phyloP scores from a whole-genome alignment of 495 filamentous ascomycete species.

The Aspergillus sparsus region DNA sequence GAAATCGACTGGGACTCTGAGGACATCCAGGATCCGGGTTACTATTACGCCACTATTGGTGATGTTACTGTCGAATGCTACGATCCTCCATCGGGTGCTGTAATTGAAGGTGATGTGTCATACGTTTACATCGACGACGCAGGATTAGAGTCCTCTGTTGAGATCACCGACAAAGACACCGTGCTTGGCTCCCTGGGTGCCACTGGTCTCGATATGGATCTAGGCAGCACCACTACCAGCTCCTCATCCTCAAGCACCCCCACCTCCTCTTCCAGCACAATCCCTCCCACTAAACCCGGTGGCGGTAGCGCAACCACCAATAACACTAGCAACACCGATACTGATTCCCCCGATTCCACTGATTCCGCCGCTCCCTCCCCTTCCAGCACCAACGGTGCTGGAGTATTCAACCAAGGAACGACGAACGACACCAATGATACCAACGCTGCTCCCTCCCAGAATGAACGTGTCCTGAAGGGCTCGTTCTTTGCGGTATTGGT shows the following conservation, averaged over 20 bases:
- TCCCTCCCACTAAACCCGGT: constrained; percentile 35
- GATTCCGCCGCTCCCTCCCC: background rate
- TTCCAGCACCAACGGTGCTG: constrained; percentile 17
- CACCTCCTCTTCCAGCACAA: constrained; percentile 28
- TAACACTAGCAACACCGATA: constrained; percentile 12
- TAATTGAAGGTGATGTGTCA: constrained; percentile 58
- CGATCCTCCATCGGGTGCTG: constrained; percentile 64
- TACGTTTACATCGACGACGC: constrained; percentile 72
- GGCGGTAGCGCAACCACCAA: constrained; percentile 26
- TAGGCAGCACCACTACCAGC: constrained; percentile 31
- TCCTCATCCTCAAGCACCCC: constrained; percentile 24
- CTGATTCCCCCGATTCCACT: too few species aligned
- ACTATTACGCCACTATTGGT: constrained; percentile 83
- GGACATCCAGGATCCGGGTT: constrained; percentile 79
- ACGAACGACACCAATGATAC: constrained; percentile 19
- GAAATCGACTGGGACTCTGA: constrained; percentile 80
- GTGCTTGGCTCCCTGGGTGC: constrained; percentile 77
- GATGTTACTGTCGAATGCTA: constrained; percentile 85
- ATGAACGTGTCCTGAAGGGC: constrained; percentile 50
- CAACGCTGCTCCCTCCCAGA: constrained; percentile 39
- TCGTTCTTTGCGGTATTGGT: constrained; percentile 60
- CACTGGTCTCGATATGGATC: constrained; percentile 70
- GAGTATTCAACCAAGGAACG: constrained; percentile 24
- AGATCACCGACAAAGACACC: constrained; percentile 71
- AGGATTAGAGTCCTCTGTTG: constrained; percentile 73